A percentile compares a stretch with the other conserved stretches of the same genome.
phyloP scores from a whole-genome alignment of 139 green algal species.

The Dunaliella primolecta region DNA sequence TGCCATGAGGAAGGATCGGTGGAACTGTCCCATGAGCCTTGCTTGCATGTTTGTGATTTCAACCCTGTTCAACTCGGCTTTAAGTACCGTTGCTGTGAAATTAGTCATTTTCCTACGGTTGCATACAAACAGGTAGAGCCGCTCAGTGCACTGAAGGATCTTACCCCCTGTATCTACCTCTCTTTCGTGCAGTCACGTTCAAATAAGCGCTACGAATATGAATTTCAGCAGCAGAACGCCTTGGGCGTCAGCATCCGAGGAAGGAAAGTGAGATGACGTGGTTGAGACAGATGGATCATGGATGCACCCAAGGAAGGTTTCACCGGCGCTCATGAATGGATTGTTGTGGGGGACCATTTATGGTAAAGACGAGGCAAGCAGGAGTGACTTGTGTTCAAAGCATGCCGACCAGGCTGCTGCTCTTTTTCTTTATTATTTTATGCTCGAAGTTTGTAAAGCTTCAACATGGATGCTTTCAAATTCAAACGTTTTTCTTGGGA shows the following conservation, averaged over 20 bases:
- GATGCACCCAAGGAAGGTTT: too few species aligned
- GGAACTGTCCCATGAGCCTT: too few species aligned
- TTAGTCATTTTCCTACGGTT: too few species aligned
- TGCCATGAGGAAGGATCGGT: too few species aligned
- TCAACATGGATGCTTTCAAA: too few species aligned
- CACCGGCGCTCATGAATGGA: not conserved
- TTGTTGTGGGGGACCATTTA: not conserved
- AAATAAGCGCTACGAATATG: constrained; percentile 11
- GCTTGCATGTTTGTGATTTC: not conserved
- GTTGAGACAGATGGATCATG: too few species aligned
- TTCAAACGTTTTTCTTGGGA: too few species aligned
- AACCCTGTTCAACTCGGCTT: not conserved
- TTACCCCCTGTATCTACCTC: not conserved
- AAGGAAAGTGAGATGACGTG: not conserved
- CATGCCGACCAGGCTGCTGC: not conserved
- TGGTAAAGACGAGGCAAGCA: not conserved
- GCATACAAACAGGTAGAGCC: too few species aligned
- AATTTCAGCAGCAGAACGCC: not conserved
- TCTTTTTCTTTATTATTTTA: not conserved
- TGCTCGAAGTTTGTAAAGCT: not conserved
- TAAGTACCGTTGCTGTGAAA: not conserved
- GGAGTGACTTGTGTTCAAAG: not conserved
- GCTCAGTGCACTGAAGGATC: not conserved
- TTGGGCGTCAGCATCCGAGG: not conserved
- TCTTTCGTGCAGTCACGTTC: not conserved